phyloP scores from a whole-genome alignment of 768 basidiomycete genomes.

The Phylloporus arenicola region DNA sequence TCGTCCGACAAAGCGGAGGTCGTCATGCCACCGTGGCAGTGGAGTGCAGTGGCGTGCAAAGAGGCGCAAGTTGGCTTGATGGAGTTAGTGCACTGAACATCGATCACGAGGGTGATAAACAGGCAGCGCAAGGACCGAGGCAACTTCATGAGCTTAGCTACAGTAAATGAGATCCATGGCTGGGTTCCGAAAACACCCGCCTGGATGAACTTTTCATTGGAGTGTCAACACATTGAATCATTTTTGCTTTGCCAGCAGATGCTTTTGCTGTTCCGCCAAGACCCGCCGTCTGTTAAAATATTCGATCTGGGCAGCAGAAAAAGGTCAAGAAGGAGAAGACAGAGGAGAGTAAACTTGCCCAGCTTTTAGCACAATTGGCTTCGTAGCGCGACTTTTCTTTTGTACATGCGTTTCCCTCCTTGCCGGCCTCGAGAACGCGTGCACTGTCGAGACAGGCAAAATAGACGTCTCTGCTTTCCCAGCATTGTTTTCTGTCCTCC shows the following conservation, averaged over 20 bases:
- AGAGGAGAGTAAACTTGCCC: slow-evolving; percentile 51
- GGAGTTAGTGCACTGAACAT: neutral
- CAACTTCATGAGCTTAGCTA: neutral
- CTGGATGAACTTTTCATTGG: neutral
- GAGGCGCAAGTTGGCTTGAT: neutral
- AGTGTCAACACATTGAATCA: slow-evolving; percentile 6
- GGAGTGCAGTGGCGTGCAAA: neutral
- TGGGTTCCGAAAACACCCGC: neutral
- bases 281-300: slow-evolving; percentile 92
- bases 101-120: neutral
- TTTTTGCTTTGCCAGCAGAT: slow-evolving; percentile 40
- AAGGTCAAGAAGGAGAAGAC: neutral
- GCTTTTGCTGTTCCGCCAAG: slow-evolving; percentile 74
- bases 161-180: neutral
- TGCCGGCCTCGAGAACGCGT: slow-evolving; percentile 68
- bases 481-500: slow-evolving; percentile 75
- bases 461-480: slow-evolving; percentile 79
- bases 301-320: slow-evolving; percentile 55
- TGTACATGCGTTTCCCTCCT: slow-evolving; percentile 57
- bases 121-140: neutral
- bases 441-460: slow-evolving; percentile 75
- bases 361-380: slow-evolving; percentile 77
- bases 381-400: slow-evolving; percentile 58
- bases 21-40: no score
- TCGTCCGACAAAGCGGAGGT: neutral